Evolutionary conservation across 2,329 filamentous ascomycete genomes (phyloP).

Genomic region (Neofusicoccum kwambonambiense): DNA sequence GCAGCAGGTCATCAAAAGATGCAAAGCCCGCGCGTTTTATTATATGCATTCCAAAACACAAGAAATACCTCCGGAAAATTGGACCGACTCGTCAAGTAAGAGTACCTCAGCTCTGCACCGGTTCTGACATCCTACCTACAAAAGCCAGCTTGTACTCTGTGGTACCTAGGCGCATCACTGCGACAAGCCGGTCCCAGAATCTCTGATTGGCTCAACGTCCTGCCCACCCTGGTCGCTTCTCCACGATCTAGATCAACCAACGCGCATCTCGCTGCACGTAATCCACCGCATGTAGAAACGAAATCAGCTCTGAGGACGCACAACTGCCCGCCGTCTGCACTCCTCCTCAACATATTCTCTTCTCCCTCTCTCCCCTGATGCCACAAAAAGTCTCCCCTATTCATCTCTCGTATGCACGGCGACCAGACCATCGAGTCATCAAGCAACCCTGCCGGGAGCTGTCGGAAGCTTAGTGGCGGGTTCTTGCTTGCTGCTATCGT

Average conservation of each 20-base stretch:
- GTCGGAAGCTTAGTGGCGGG: background rate
- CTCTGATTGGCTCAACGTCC: background rate
- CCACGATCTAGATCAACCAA: background rate
- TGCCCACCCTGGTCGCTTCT: background rate
- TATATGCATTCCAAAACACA: too few species aligned
- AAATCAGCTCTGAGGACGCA: too few species aligned
- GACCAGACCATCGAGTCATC: background rate
- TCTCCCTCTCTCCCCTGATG: background rate
- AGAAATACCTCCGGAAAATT: too few species aligned
- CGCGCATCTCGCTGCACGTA: background rate
- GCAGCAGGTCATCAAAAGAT: too few species aligned
- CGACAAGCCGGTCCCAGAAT: background rate
- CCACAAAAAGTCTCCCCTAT: background rate
- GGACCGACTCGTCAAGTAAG: too few species aligned
- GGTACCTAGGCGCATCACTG: too few species aligned
- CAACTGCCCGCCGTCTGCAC: too few species aligned
- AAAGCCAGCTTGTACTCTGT: too few species aligned
- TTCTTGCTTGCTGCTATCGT: background rate
- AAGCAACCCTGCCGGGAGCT: background rate
- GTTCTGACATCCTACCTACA: too few species aligned
- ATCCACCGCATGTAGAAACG: background rate
- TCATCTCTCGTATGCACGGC: background rate
- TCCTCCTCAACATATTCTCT: background rate
- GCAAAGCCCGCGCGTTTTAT: too few species aligned
- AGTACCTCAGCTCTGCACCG: too few species aligned